phyloP scores from a whole-genome alignment of 331 rosid genomes.

The Malus hybrid region DNA sequence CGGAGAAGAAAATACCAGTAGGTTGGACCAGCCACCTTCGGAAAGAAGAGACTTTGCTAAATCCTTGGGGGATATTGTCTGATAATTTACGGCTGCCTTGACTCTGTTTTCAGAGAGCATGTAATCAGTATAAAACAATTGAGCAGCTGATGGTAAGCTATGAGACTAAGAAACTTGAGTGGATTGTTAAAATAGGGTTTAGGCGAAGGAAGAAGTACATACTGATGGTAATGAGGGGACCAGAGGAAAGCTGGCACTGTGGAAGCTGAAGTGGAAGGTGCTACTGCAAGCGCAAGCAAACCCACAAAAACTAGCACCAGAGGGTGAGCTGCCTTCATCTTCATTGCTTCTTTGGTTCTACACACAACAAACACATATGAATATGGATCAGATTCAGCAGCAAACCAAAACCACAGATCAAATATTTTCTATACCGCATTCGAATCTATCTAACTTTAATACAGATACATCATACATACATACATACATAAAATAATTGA shows the following conservation, averaged over 20 bases:
- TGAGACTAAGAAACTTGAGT: background rate
- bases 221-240: constrained; percentile 28
- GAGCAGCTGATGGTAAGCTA: background rate
- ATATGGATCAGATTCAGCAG: background rate
- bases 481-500: background rate
- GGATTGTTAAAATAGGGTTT: background rate
- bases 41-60: constrained; percentile 62
- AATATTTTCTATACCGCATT: background rate
- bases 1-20: constrained; percentile 47
- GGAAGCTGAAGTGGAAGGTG: constrained; percentile 21
- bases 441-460: background rate
- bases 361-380: background rate
- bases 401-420: background rate
- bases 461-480: background rate
- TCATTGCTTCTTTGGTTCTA: background rate
- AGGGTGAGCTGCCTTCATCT: constrained; percentile 8
- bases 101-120: constrained; percentile 37
- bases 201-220: background rate
- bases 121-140: constrained; percentile 2
- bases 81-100: constrained; percentile 59
- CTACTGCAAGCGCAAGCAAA: constrained; percentile 15
- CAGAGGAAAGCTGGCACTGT: constrained; percentile 43
- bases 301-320: constrained; percentile 8
- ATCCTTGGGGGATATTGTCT: constrained; percentile 60
- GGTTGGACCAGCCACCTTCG: constrained; percentile 80